Base-by-base conservation (phyloP, 2,329 filamentous ascomycete genomes). In the Trichophyton benhamiae region DNA sequence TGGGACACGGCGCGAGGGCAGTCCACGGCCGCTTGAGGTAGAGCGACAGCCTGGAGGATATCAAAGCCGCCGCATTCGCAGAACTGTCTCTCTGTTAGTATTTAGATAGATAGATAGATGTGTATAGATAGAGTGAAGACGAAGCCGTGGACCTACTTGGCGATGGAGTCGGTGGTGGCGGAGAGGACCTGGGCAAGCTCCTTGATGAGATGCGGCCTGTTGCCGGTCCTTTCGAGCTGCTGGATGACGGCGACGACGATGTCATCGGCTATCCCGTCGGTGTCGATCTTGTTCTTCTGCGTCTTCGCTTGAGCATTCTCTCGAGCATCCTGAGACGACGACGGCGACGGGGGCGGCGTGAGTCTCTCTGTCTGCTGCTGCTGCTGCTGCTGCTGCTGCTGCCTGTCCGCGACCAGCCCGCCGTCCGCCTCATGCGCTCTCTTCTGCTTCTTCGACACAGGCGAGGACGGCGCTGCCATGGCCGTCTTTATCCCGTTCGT, bases 201-300 rank as follows among this genome's bases (percentile, higher is more conserved):
- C 76, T 96, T 96, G 65, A 97, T 90, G 33, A 97, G 80, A 75
- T 96, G 92, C 61, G 94, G 94, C 61, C 91, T 83, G 75, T 99
- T 99, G 64, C 86, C 88, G 1, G 91, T 95, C 72, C 87, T 87
- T 74, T 96, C 87, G 61, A 99, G 79, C 76, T 95, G 91, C 67
- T 89, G 77, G 69, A 97, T 89, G 57, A 95, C 90, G 15, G 85
- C 90, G 71, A 95, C 87, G 59, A 99, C 92, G 68, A 99, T 95
- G 70, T 96, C 91, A 74, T 99, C 94, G 71, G 91, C 90, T 75
- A 97, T 91, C 44, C 85, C 84, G 66, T 91, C 86, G 59, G 90
- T 82, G 72, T 95, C 88, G 70, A 94, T 58, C 46, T 61, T 77
- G 78, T 63, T 79, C 79, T 49, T 88, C 88, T 62, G 89, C 91